These are phyloP conservation scores for Oryza rufipogon DNA, from an alignment of 176 grass and related monocot species.

Conservation along the genomic window DNA sequence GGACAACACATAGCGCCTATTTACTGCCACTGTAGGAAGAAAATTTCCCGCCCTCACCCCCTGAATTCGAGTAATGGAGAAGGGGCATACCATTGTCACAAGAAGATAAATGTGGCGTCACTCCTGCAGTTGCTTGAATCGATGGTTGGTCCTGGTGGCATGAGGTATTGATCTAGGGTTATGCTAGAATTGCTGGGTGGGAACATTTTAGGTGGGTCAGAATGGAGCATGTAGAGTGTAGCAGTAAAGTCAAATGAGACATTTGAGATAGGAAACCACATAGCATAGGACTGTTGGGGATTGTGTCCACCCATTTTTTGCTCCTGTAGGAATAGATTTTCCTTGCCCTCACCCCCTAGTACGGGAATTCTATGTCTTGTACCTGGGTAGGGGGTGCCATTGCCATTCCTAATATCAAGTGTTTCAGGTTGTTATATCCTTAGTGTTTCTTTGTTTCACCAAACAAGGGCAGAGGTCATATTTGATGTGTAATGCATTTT, in stretches of 20 bases:
- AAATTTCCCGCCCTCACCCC: neutral
- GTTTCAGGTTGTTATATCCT: neutral
- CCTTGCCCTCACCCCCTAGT: neutral
- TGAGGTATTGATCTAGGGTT: neutral
- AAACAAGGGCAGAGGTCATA: neutral
- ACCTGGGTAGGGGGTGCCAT: neutral
- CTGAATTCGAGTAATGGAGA: neutral
- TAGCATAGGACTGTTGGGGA: too few species aligned
- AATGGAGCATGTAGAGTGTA: too few species aligned
- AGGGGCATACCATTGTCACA: neutral
- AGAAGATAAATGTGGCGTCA: neutral
- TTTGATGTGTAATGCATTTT: slow-evolving; percentile 1
- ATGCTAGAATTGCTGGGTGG: too few species aligned
- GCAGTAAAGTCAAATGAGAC: neutral
- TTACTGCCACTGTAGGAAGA: neutral
- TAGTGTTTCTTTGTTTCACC: neutral
- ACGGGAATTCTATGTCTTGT: neutral
- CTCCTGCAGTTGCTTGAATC: neutral
- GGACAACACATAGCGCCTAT: neutral
- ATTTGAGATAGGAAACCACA: too few species aligned
- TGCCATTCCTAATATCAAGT: neutral
- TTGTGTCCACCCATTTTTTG: neutral
- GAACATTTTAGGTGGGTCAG: too few species aligned
- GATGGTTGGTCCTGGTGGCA: neutral
- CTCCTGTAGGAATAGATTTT: neutral